These are phyloP conservation scores for Trichoderma pleuroti DNA, from an alignment of 2,329 filamentous ascomycete species.

Conservation along the genomic window DNA sequence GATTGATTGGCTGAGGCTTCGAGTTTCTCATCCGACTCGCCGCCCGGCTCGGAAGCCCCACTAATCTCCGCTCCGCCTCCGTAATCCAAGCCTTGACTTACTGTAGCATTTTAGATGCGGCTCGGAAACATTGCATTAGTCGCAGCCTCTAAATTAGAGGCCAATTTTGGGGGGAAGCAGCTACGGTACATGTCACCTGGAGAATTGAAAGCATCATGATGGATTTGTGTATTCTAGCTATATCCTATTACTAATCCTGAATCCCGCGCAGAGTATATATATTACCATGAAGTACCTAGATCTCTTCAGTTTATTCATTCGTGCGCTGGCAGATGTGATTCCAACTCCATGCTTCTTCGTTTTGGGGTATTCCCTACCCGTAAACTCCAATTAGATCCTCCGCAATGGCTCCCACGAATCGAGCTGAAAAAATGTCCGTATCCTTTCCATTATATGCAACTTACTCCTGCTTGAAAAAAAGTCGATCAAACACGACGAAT, in stretches of 20 bases:
- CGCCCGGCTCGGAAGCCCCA: not conserved
- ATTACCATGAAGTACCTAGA: not conserved
- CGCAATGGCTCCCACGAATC: not conserved
- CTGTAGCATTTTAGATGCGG: too few relatives aligned
- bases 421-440: not conserved
- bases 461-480: not conserved
- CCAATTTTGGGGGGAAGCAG: not conserved
- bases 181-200: not conserved
- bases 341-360: not conserved
- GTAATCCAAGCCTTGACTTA: too few relatives aligned
- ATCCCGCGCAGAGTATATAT: not conserved
- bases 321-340: not conserved
- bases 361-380: not conserved
- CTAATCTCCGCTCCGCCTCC: slow-evolving; percentile 1
- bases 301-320: not conserved
- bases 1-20: not conserved
- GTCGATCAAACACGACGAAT: not conserved
- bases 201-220: not conserved
- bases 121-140: not conserved
- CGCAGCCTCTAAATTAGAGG: not conserved
- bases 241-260: not conserved
- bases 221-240: not conserved
- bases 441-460: not conserved
- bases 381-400: not conserved
- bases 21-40: not conserved